A percentile compares a stretch with the other conserved stretches of the same genome.
These are phyloP conservation scores for Boletus subparvulus DNA, from an alignment of 768 basidiomycete species.

Conservation along the genomic window DNA sequence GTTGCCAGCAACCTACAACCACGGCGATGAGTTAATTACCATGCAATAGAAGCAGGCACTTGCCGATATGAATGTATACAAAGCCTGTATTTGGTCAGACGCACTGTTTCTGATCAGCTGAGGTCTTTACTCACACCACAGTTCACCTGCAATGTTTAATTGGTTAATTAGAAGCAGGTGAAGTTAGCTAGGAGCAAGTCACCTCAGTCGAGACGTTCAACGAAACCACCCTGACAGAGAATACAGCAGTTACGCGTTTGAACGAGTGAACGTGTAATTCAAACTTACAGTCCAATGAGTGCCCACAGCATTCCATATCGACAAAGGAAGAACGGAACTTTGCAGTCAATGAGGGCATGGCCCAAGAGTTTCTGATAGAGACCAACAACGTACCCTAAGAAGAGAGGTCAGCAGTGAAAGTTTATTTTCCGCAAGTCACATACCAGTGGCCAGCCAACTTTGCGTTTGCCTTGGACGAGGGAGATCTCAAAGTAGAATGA, in stretches of 20 bases:
- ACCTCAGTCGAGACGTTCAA: slow-evolving; percentile 45
- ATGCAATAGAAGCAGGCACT: slow-evolving; percentile 11
- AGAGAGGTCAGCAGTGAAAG: slow-evolving; percentile 1
- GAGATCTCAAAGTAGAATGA: slow-evolving; percentile 71
- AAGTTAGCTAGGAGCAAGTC: background rate
- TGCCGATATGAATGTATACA: slow-evolving; percentile 71
- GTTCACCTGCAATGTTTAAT: slow-evolving; percentile 43
- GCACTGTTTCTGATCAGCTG: background rate
- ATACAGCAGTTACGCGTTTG: background rate
- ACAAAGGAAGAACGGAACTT: slow-evolving; percentile 67
- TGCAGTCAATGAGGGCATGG: slow-evolving; percentile 6
- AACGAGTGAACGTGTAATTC: background rate
- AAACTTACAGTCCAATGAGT: slow-evolving; percentile 56
- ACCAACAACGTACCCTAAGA: slow-evolving; percentile 15
- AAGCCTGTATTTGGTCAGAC: slow-evolving; percentile 39
- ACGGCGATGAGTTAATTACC: background rate
- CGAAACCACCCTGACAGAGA: slow-evolving; percentile 50
- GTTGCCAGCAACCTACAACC: slow-evolving; percentile 25
- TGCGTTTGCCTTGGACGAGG: slow-evolving; percentile 53
- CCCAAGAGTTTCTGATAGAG: background rate
- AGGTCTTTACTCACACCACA: slow-evolving; percentile 47
- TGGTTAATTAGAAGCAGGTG: background rate
- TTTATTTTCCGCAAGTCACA: slow-evolving; percentile 23
- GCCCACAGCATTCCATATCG: slow-evolving; percentile 72
- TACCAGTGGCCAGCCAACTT: slow-evolving; percentile 70